phyloP scores from a whole-genome alignment of 2,329 filamentous ascomycete species.

The Drechmeria coniospora region DNA sequence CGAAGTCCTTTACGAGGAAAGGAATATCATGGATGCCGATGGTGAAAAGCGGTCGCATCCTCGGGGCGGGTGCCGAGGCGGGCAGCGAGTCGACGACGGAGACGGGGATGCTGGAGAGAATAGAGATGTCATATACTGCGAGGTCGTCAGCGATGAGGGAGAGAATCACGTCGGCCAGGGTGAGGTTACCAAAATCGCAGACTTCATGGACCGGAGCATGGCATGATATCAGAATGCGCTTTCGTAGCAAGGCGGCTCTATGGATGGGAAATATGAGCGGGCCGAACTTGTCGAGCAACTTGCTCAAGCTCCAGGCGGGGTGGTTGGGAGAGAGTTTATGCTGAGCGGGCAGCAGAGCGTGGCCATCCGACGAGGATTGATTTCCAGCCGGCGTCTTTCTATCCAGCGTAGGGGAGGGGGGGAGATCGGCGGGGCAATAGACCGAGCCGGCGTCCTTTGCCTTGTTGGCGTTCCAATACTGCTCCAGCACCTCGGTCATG shows the following conservation, averaged over 20 bases:
- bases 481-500: conserved; percentile 49
- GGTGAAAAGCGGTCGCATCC: conserved; percentile 75
- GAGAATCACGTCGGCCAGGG: conserved; percentile 1
- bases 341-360: conserved; percentile 39
- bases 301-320: conserved; percentile 68
- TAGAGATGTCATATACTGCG: conserved; percentile 86
- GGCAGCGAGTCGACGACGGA: conserved; percentile 57
- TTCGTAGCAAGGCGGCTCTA: conserved; percentile 69
- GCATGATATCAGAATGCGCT: conserved; percentile 75
- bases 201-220: conserved; percentile 71
- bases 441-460: conserved; percentile 16
- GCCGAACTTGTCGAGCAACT: conserved; percentile 69
- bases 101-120: conserved; percentile 75
- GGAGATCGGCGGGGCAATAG: conserved; percentile 22
- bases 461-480: conserved; percentile 57
- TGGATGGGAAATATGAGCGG: conserved; percentile 86
- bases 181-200: conserved; percentile 70
- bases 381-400: conserved; percentile 34
- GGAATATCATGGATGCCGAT: conserved; percentile 89
- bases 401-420: conserved; percentile 14
- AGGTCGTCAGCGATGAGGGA: conserved; percentile 6
- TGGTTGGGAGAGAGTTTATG: conserved; percentile 64
- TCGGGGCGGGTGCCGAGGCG: conserved; percentile 41
- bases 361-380: conserved; percentile 46
- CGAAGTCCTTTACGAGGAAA: conserved; percentile 50